Conservation (phyloP, 1,139 yeast species). For the Magnusiomyces tetraspermus region DNA sequence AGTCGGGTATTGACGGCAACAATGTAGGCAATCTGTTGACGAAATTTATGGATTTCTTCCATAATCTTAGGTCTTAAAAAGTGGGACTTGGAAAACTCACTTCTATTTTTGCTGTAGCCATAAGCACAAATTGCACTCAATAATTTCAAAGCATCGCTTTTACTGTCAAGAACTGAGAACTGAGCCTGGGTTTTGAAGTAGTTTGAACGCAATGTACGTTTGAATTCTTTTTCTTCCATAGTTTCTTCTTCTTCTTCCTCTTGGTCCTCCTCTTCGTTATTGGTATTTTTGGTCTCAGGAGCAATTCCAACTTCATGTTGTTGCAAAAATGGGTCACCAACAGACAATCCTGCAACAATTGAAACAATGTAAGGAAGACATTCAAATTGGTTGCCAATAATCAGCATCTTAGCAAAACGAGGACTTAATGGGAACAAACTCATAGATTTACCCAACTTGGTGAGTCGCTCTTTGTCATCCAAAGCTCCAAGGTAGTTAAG, state of each 20-base stretch:
- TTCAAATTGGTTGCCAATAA: conserved; percentile 76
- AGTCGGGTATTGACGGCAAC: conserved; percentile 54
- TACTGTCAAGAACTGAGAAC: conserved; percentile 59
- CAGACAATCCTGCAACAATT: conserved; percentile 84
- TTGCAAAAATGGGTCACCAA: conserved; percentile 80
- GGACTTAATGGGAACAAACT: conserved; percentile 90
- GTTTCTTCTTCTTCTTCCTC: conserved; percentile 27
- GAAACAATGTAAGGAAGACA: conserved; percentile 85
- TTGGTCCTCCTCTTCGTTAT: conserved; percentile 17
- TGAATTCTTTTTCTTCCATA: conserved; percentile 35
- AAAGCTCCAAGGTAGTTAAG: conserved; percentile 75
- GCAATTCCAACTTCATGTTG: conserved; percentile 61
- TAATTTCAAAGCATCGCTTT: conserved; percentile 65
- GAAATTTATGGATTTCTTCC: conserved; percentile 76
- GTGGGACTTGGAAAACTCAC: conserved; percentile 45
- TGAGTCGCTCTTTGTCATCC: conserved; percentile 44
- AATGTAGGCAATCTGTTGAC: conserved; percentile 68
- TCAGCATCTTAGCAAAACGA: conserved; percentile 79
- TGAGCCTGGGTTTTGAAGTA: conserved; percentile 48
- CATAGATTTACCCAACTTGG: conserved; percentile 78
- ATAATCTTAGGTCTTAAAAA: conserved; percentile 51
- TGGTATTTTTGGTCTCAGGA: conserved; percentile 24
- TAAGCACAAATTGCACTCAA: conserved; percentile 82
- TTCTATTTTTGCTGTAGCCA: conserved; percentile 46
- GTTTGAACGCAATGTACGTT: conserved; percentile 39